Evolutionary conservation across 2,329 filamentous ascomycete species (phyloP).

Genomic region (Aspergillus luchuensis): DNA sequence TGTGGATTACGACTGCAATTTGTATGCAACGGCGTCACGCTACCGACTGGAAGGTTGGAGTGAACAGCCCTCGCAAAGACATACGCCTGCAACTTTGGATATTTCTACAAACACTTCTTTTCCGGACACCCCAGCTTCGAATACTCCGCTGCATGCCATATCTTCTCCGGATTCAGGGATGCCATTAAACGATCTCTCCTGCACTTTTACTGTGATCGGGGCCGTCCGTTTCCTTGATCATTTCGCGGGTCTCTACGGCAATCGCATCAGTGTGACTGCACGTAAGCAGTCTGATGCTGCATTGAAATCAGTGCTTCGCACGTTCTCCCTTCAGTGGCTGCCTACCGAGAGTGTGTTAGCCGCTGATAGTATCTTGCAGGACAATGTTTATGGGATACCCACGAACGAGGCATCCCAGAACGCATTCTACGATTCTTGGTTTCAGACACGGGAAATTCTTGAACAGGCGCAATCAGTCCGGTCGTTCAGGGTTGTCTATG

Average conservation of each 20-base stretch:
- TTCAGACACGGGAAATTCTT: constrained; percentile 16
- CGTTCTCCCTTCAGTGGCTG: constrained; percentile 26
- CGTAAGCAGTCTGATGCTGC: constrained; percentile 22
- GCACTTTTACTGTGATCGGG: constrained; percentile 7
- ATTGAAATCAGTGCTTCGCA: constrained; percentile 22
- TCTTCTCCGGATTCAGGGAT: too few species aligned
- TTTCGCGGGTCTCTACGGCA: constrained; percentile 27
- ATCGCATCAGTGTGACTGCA: constrained; percentile 13
- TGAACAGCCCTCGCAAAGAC: neutral
- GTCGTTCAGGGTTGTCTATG: constrained; percentile 26
- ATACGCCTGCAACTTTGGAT: too few species aligned
- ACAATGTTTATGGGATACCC: neutral
- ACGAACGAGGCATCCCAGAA: constrained; percentile 1
- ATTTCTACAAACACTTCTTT: too few species aligned
- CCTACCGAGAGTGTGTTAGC: neutral
- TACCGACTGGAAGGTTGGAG: constrained; percentile 18
- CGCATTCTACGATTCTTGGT: constrained; percentile 22
- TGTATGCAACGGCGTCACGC: constrained; percentile 18
- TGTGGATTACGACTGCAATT: constrained; percentile 25
- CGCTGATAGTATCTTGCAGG: neutral
- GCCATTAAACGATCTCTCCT: too few species aligned
- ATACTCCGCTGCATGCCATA: too few species aligned
- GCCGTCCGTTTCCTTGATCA: constrained; percentile 28
- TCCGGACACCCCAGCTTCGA: too few species aligned
- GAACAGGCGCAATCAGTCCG: constrained; percentile 10